Base-by-base conservation (phyloP, 805 yeast species). In the Starmerella apis region DNA sequence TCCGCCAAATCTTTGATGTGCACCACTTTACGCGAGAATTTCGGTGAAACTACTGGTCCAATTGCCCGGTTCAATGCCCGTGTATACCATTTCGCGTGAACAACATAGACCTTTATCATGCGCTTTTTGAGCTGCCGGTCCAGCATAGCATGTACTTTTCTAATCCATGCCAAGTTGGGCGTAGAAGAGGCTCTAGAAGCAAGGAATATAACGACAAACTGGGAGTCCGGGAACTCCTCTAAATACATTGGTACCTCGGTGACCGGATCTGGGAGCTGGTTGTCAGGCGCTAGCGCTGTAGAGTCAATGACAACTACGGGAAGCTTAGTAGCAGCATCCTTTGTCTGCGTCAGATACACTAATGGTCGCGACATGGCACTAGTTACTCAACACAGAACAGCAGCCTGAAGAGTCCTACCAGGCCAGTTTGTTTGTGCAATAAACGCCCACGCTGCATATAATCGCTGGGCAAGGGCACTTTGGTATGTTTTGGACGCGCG, bases 61-160 rank as follows among this genome's bases (percentile, higher is more conserved):
- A 59, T 81, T 83, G 49, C 79, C 72, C 52, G 85, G 68, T 47
- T 51, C 32, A 86, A 74, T 0, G 94, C 81, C 58, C 86, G 78
- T 24, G 86, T 76, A 66, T 88, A 76, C 92, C 96, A 87, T 43
- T 83, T 81, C 57, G 88, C 96, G 65, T 90, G 96, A 2, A 90
- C 94, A 27, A 88, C 75, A 55, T 81, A 83, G 2, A 86, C 70
- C 59, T 78, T 81, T 46, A 69, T 68, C 39, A 90, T 65, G 49
- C 75, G 71, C 47, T 75, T 73, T 52, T 77, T 75, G 39, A 73
- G 66, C 4, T 71, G 71, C 14, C 75, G 72, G 1, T 90, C 79
- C 24, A 90, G 72, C 55, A 76, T 66, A 54, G 76, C 67, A 61
- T 74, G 78, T 48, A 78, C 71, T 45, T 69, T 73, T n/a, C 78